Evolutionary conservation across 176 grass and related monocot species (phyloP), one percentile per base, ranked within the genome.

Genomic region (Microstegium vimineum): DNA sequence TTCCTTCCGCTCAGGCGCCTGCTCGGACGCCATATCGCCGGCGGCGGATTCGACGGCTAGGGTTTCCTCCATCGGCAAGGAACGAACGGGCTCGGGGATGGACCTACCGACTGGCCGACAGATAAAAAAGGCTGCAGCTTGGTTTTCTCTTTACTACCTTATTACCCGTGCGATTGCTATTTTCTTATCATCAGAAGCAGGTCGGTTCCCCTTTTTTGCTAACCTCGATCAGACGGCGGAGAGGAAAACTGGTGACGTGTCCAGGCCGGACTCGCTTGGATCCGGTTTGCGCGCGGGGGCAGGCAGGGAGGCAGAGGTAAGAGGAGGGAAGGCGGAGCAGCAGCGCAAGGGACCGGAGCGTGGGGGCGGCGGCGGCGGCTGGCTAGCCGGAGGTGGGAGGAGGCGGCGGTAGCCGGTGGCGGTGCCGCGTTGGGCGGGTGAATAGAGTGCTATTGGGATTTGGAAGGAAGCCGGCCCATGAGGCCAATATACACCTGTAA

Each of bases 11-110:
- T 63, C 41, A 11, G 42, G 46, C 10, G 41, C 75, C 60, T 8
- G 43, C 10, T 35, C 35, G 18, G 40, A 3, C 34, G 69, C 43
- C 34, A 79, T 16, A 40, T 45, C 65, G 46, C 16, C 66, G 40
- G 43, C 66, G 64, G 76, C 42, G 45, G 70, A 62, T 45, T 75
- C 73, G 34, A 25, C 85, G 65, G 85, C 89, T 89, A 89, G 86
- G 84, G 87, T 71, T 89, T 87, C 68, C 63, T 86, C 94, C 94
- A 92, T 94, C 74, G 56, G 22, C 18, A 9, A 32, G 25, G 10
- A 16, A 41, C 15, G 25, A 52, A 18, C 23, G 8, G 12, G 28
- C 33, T 47, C 38, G 28, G 18, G 6, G 40, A 43, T 16, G 65
- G 63, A 35, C 52, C 6, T 22, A 62, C 59, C 23, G 25, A 56